Conservation (phyloP, 306 rosid genomes). For the Medicago arabica region DNA sequence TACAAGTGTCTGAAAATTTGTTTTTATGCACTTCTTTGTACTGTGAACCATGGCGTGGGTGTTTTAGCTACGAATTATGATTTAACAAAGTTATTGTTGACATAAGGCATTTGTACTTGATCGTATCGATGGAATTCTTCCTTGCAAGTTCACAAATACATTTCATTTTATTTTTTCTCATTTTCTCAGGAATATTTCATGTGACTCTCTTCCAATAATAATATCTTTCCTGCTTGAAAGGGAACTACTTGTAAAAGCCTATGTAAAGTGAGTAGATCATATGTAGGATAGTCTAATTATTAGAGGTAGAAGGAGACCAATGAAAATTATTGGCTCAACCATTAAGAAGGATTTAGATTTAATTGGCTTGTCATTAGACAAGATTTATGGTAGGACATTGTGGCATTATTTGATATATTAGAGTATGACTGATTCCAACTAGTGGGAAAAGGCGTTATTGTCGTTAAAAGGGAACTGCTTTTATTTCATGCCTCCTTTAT, state of each 20-base stretch:
- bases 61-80: conserved; percentile 34
- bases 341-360: conserved; percentile 9
- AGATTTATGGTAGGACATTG: background rate
- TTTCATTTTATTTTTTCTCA: conserved; percentile 27
- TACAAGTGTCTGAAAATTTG: conserved; percentile 24
- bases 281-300: background rate
- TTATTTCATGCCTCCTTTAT: conserved; percentile 31
- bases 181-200: conserved; percentile 31
- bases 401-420: background rate
- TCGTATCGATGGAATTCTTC: conserved; percentile 29
- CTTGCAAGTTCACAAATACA: conserved; percentile 28
- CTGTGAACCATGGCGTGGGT: conserved; percentile 31
- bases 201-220: conserved; percentile 28
- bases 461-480: conserved; percentile 17
- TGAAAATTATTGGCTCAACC: conserved; percentile 4
- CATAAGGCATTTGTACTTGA: conserved; percentile 28
- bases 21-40: conserved; percentile 21
- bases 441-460: background rate
- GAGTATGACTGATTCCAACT: background rate
- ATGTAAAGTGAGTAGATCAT: background rate
- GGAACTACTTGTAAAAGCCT: conserved; percentile 2
- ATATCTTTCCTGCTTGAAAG: conserved; percentile 29
- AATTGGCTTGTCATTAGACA: background rate
- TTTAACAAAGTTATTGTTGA: conserved; percentile 37
- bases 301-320: background rate